Base-by-base conservation (phyloP, 2,329 filamentous ascomycete genomes). In the Ascochyta rabiei region DNA sequence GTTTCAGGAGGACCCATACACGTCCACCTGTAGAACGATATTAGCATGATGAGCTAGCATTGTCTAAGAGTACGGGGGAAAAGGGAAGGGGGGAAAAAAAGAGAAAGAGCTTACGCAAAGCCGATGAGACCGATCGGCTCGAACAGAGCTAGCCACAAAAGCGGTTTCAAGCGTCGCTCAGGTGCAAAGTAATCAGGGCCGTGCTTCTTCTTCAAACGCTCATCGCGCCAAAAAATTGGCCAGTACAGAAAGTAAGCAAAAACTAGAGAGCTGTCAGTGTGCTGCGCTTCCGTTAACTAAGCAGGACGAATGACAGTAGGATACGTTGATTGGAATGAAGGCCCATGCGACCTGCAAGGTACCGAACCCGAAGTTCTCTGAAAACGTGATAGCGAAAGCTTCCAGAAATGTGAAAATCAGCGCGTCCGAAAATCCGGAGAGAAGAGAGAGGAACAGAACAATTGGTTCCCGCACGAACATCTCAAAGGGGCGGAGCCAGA, bases 351-450 rank as follows among this genome's bases (percentile, higher is more conserved):
- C 76, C 13, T 81, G 73, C 1, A 86, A 74, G 1, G 81, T 80
- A 16, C 75, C 76, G 59, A 90, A 91, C 19, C 74, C 68, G 83
- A 87, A 91, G 42, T 68, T 66, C 64, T 89, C 85, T 6, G 77
- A 74, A 64, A 89, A 89, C 1, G 90, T 87, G 6, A 88, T 78
- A 0, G 77, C 75, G 63, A 90, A 91, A 0, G 84, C 87, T 70
- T 90, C 86, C 45, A 91, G 85, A 69, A 89, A 89, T 74, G 88
- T 89, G 77, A 91, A 91, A 74, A 91, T 90, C 13, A 91, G 81
- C 3, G 87, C 87, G 53, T 91, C 89, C 3, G 84, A 86, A 78
- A 91, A 91, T 26, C 89, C 89, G 1, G 84, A 88, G 2, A 91
- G 83, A 0, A 91, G 81, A 2, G 89, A 91, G 6, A 91, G 79